phyloP scores from a whole-genome alignment of 2,329 filamentous ascomycete species.

The Teratosphaeria nubilosa region DNA sequence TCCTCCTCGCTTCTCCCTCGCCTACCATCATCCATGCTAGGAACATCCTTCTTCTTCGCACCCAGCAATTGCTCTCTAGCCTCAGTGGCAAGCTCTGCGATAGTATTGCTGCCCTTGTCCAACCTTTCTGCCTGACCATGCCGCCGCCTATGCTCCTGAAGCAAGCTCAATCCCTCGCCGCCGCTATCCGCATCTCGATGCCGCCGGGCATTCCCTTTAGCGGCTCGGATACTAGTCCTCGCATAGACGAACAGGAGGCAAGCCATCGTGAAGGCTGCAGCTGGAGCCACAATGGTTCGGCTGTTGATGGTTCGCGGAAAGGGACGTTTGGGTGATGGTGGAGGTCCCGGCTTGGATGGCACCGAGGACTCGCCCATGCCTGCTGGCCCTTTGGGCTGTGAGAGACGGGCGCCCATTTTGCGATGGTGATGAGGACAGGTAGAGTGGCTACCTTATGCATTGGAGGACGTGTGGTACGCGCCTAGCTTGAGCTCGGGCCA shows the following conservation, averaged over 20 bases:
- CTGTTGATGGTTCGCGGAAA: slow-evolving; percentile 23
- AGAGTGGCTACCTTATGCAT: background rate
- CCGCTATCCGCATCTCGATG: slow-evolving; percentile 49
- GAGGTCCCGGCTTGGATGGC: slow-evolving; percentile 21
- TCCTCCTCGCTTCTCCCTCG: slow-evolving; percentile 26
- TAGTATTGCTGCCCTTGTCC: slow-evolving; percentile 29
- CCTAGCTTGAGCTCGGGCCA: background rate
- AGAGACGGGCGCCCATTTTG: slow-evolving; percentile 38
- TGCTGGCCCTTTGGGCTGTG: slow-evolving; percentile 33
- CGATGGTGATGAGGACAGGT: background rate
- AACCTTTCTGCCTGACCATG: slow-evolving; percentile 41
- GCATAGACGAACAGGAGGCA: slow-evolving; percentile 51
- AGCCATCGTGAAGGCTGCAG: slow-evolving; percentile 56
- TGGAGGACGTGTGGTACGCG: background rate
- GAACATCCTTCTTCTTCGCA: slow-evolving; percentile 8
- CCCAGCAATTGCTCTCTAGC: slow-evolving; percentile 16
- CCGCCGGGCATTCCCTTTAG: slow-evolving; percentile 53
- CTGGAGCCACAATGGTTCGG: slow-evolving; percentile 45
- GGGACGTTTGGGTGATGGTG: slow-evolving; percentile 23
- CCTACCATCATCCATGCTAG: slow-evolving; percentile 11
- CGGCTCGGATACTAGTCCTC: slow-evolving; percentile 54
- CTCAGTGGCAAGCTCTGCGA: slow-evolving; percentile 23
- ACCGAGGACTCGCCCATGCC: slow-evolving; percentile 33
- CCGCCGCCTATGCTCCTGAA: slow-evolving; percentile 44
- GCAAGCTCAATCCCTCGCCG: slow-evolving; percentile 39